Evolutionary conservation across 1,139 yeast species (phyloP), one percentile per base, ranked within the genome.

Genomic region (Debaryomyces subglobosus): DNA sequence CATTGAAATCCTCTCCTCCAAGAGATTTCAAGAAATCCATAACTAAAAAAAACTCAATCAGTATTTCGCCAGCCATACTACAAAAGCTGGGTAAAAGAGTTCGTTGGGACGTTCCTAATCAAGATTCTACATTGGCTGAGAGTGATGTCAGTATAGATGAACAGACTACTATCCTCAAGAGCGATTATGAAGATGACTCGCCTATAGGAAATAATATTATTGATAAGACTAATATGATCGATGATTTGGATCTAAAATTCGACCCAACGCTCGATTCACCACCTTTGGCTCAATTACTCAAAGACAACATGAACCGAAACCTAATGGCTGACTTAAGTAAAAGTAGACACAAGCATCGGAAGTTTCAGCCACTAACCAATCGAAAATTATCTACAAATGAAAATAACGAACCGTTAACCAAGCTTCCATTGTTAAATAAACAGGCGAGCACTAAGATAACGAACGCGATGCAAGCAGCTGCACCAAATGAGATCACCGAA

Each of bases 51-150:
- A 51, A 56, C 1, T 39, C 43, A 5, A 41, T 55, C 2, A 47
- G 43, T 15, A 29, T 44, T 27, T 50, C 23, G 50, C 65, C 23
- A 61, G 66, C 6, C 38, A 41, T 23, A 45, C 52, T 29, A 16
- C 43, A 16, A 53, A 51, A 48, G 44, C 45, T 6, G 44, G 36
- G 41, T 23, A 72, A 69, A 47, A 69, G 66, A 45, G 77, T 73
- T 0, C 69, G 75, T 44, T 72, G 78, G 72, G 74, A 70, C 51
- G 66, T 68, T 2, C 71, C 71, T 6, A 61, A 59, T 27, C 61
- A 52, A 35, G 76, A 72, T 50, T 51, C 60, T 4, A 64, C 66
- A 30, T 64, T 70, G 63, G 64, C 68, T 32, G 71, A 67, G 48
- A 53, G 63, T 47, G 62, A 62, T 51, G 37, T 59, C 15, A 67